A percentile compares a stretch with the other conserved stretches of the same genome.
phyloP scores from a whole-genome alignment of 2,329 filamentous ascomycete species.

The Beauveria australis region DNA sequence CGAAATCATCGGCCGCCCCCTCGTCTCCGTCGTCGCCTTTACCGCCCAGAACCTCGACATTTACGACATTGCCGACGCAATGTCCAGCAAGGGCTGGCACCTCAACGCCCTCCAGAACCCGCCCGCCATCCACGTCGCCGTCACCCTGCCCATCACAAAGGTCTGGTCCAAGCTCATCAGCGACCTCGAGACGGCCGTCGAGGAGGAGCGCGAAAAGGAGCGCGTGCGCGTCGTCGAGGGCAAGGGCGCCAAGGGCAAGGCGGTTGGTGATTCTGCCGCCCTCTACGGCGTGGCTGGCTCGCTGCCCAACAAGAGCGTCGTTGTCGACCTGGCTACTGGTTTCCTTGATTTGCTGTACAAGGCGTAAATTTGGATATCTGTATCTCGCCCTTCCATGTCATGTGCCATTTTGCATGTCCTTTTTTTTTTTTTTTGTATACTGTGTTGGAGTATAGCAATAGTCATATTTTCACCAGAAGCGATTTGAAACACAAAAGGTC shows the following conservation, averaged over 20 bases:
- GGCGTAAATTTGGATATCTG: conserved; percentile 39
- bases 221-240: conserved; percentile 62
- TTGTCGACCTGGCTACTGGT: conserved; percentile 79
- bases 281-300: conserved; percentile 93
- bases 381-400: no score
- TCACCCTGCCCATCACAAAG: conserved; percentile 77
- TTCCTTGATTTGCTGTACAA: conserved; percentile 94
- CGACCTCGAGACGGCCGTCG: conserved; percentile 60
- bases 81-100: conserved; percentile 84
- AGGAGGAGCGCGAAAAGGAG: conserved; percentile 75
- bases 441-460: background rate
- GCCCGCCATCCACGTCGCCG: conserved; percentile 86
- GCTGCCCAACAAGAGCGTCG: conserved; percentile 90
- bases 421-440: background rate
- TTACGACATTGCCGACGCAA: conserved; percentile 88
- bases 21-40: conserved; percentile 89
- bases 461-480: background rate
- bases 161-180: conserved; percentile 70
- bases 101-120: conserved; percentile 89
- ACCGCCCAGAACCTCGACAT: conserved; percentile 75
- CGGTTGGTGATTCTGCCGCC: conserved; percentile 72
- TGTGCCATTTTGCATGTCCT: background rate
- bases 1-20: conserved; percentile 71
- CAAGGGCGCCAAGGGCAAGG: conserved; percentile 56
- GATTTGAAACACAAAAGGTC: background rate